Evolutionary conservation across 257 asterid genomes (phyloP).

Genomic region (Ajuga chamaepitys): DNA sequence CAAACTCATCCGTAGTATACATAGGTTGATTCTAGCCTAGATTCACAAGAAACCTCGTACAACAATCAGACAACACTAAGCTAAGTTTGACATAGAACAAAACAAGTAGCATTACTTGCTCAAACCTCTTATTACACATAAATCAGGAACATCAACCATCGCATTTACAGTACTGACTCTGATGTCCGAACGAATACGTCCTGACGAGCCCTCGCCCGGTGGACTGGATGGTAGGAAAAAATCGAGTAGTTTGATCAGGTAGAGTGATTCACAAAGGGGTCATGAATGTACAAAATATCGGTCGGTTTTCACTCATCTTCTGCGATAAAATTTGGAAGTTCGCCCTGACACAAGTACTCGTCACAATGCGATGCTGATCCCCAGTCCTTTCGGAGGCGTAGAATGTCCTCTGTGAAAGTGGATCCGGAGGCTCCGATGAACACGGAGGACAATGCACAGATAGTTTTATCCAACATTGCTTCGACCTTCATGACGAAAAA

Average conservation of each 20-base stretch:
- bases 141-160: slow-evolving; percentile 13
- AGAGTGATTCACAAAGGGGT: slow-evolving; percentile 10
- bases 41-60: no score
- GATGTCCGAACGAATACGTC: slow-evolving; percentile 8
- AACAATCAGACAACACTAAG: no score
- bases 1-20: no score
- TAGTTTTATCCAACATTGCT: slow-evolving; percentile 96
- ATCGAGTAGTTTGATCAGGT: not conserved
- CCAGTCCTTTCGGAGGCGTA: slow-evolving; percentile 92
- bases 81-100: not conserved
- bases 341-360: slow-evolving; percentile 79
- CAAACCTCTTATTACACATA: slow-evolving; percentile 18
- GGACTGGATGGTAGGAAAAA: not conserved
- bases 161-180: slow-evolving; percentile 11
- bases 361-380: slow-evolving; percentile 84
- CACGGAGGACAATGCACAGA: slow-evolving; percentile 81
- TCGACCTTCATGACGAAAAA: slow-evolving; percentile 56
- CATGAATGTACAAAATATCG: slow-evolving; percentile 2
- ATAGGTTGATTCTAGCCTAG: no score
- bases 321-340: slow-evolving; percentile 75
- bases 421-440: slow-evolving; percentile 91
- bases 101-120: slow-evolving; percentile 6
- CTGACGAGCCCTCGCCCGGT: not conserved
- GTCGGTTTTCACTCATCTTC: slow-evolving; percentile 49
- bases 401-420: slow-evolving; percentile 91